Base-by-base conservation (phyloP, 441 rosid genomes). In the Eruca vesicaria region DNA sequence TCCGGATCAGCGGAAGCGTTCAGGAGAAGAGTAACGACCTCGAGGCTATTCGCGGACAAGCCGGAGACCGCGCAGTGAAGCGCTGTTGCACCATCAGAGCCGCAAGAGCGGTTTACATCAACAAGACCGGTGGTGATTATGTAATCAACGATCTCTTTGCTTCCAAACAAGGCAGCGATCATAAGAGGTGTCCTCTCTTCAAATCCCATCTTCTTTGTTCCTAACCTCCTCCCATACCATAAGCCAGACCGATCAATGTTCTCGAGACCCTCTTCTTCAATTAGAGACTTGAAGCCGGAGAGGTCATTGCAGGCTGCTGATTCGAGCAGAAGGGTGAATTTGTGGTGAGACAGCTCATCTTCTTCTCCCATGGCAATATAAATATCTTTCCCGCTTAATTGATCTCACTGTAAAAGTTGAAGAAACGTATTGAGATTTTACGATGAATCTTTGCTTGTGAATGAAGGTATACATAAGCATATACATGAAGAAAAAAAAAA, bases 141-240 rank as follows among this genome's bases (percentile, higher is more conserved):
- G 63, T 82, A 89, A 61, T 70, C 73, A 72, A 86, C 77, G 11
- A 89, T 82, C 56, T 77, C 84, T 70, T 80, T 80, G 85, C 89
- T 86, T 45, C 94, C 92, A 35, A 82, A 89, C 89, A 87, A 80
- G 10, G 89, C 82, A 26, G 82, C 82, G 4, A 78, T 8, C 81
- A 72, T 85, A 31, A 89, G 86, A 55, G 92, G 90, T 1, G 92
- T 87, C 59, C 94, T 87, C 80, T 86, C 89, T n/a, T 83, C 87
- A 11, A 86, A 82, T 16, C 87, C 78, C 87, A 87, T 85, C 85
- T 79, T 78, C 68, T 72, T 84, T 0, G 84, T 68, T 7, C 92
- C 87, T 7, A 80, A 71, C 45, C 78, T 80, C 79, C 89, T 68
- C 18, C 92, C 92, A 60, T 89, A 89, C 94, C 94, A 89, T 12